Evolutionary conservation across 345 rosid species (phyloP), one percentile per base, ranked within the genome.

Genomic region (Kernera saxatilis): DNA sequence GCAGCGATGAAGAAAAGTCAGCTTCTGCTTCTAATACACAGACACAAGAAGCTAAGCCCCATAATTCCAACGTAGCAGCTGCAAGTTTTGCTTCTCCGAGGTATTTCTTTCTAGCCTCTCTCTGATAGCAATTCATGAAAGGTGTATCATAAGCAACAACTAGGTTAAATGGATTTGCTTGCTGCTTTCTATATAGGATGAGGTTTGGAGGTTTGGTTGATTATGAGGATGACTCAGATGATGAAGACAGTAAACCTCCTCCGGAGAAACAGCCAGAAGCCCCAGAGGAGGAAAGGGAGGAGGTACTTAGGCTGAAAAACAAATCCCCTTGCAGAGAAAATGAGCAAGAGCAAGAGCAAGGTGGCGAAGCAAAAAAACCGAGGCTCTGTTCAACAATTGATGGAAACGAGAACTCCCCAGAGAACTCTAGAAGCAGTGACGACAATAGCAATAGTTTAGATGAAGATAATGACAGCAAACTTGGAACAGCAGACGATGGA

Each of bases 201-300:
- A 81, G 88, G 73, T 73, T 85, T 29, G 83, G 87, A 6, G 91
- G 91, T 19, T 79, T 91, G 72, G 92, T 91, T 76, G 98, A 91
- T 78, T 88, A 91, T 44, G 94, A 87, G 6, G 97, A 90, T n/a
- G 98, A 92, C n/a, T 87, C 86, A 26, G 96, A 84, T 19, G 97
- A 87, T 13, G 88, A 86, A 65, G 87, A 85, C 64, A 0, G 80
- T 23, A 7, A 58, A 6, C 8, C 21, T 21, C 29, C 12, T 36
- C 30, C 3, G 0, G 4, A 37, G 46, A 58, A 58, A n/a, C 21
- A 37, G 64, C 44, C 45, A 22, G 63, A 36, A 13, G 45, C 4
- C 27, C 30, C 63, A 13, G 63, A 79, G 56, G 87, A 84, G 11
- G 90, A 81, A 65, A 87, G 80, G 12, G 72, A 15, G 9, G 48